Conservation (phyloP, 768 basidiomycete genomes). For the Mycena sanguinolenta region DNA sequence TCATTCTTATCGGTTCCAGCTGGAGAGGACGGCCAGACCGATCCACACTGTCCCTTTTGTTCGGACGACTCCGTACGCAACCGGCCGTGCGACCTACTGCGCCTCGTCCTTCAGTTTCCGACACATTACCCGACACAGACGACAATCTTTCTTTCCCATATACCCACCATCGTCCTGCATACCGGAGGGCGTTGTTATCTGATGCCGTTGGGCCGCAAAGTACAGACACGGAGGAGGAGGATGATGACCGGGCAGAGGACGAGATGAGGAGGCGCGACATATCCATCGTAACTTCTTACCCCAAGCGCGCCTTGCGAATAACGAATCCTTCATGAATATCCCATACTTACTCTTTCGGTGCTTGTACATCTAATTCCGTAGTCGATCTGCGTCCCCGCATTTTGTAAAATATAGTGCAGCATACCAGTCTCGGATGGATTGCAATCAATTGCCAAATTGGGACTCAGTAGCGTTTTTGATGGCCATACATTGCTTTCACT, state of each 20-base stretch:
- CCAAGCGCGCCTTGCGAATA: conserved; percentile 81
- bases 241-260: conserved; percentile 83
- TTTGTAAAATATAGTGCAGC: conserved; percentile 31
- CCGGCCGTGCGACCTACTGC: conserved; percentile 37
- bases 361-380: conserved; percentile 29
- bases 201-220: conserved; percentile 60
- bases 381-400: conserved; percentile 20
- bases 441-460: too few relatives aligned
- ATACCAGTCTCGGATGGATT: too few relatives aligned
- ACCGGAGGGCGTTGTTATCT: conserved; percentile 56
- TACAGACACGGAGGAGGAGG: conserved; percentile 69
- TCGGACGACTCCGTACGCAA: conserved; percentile 58
- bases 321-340: conserved; percentile 70
- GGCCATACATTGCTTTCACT: too few relatives aligned
- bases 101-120: conserved; percentile 55
- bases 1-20: conserved; percentile 63
- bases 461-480: neutral
- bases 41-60: conserved; percentile 68
- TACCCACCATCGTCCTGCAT: conserved; percentile 76
- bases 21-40: conserved; percentile 69
- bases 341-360: conserved; percentile 22
- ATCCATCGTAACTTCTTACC: conserved; percentile 82
- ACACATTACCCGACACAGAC: conserved; percentile 53
- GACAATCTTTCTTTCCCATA: conserved; percentile 60
- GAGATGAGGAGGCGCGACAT: conserved; percentile 88